Conservation (phyloP, 306 rosid species). For the Carpinus viminea region DNA sequence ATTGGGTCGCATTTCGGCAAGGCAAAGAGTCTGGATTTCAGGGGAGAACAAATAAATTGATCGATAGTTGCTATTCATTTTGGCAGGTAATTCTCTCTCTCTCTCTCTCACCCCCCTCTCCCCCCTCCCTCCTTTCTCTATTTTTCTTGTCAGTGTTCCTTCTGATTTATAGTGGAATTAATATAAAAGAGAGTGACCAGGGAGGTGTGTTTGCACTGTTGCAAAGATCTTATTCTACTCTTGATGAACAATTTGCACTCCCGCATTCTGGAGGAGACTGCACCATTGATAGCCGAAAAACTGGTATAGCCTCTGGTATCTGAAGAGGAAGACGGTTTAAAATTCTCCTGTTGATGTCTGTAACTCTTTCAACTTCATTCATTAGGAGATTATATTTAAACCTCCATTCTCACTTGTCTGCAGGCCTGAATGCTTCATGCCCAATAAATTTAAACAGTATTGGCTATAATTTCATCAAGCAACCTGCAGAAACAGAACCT, state of each 20-base stretch:
- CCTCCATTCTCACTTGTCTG: slow-evolving; percentile 16
- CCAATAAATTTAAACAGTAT: slow-evolving; percentile 52
- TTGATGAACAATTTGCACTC: slow-evolving; percentile 45
- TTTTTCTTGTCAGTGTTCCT: slow-evolving; percentile 13
- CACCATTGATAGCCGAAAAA: slow-evolving; percentile 23
- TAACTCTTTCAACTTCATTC: slow-evolving; percentile 15
- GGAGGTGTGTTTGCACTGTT: slow-evolving; percentile 78
- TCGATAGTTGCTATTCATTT: slow-evolving; percentile 96
- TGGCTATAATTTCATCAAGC: slow-evolving; percentile 57
- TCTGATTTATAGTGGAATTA: slow-evolving; percentile 31
- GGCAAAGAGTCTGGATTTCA: slow-evolving; percentile 90
- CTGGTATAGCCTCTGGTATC: slow-evolving; percentile 29
- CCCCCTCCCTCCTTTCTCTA: background rate
- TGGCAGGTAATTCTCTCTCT: slow-evolving; percentile 75
- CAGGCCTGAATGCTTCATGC: slow-evolving; percentile 37
- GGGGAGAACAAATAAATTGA: slow-evolving; percentile 96
- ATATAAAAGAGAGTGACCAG: slow-evolving; percentile 45
- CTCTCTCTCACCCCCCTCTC: background rate
- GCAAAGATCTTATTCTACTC: slow-evolving; percentile 57
- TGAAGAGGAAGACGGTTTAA: slow-evolving; percentile 25
- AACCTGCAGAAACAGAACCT: slow-evolving; percentile 47
- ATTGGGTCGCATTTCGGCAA: slow-evolving; percentile 89
- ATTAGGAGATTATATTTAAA: slow-evolving; percentile 12
- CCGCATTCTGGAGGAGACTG: slow-evolving; percentile 5
- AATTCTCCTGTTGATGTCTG: slow-evolving; percentile 4